Evolutionary conservation across 2,329 filamentous ascomycete genomes (phyloP).

Genomic region (Colletotrichum salicis): DNA sequence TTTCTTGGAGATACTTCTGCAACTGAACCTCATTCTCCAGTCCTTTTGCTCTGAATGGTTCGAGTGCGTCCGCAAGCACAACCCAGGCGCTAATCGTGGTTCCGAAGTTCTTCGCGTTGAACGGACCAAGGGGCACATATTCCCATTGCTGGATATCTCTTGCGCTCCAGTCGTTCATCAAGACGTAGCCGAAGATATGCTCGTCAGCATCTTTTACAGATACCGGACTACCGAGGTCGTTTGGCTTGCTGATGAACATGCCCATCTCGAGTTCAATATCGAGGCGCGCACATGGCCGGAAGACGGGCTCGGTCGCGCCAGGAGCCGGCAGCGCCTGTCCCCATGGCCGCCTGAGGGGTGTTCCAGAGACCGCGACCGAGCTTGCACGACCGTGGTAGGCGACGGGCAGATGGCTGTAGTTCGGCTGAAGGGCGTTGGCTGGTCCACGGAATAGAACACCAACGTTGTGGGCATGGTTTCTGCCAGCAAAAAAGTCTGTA

Average conservation of each 20-base stretch:
- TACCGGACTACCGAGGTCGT: slow-evolving; percentile 73
- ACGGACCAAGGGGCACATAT: slow-evolving; percentile 70
- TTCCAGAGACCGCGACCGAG: slow-evolving; percentile 76
- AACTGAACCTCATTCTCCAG: slow-evolving; percentile 47
- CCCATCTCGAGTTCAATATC: slow-evolving; percentile 85
- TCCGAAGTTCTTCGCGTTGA: slow-evolving; percentile 70
- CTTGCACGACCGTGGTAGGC: slow-evolving; percentile 80
- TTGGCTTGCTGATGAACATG: slow-evolving; percentile 76
- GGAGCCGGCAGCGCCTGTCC: slow-evolving; percentile 60
- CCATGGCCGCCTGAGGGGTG: slow-evolving; percentile 71
- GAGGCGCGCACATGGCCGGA: slow-evolving; percentile 68
- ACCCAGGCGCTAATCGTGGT: slow-evolving; percentile 72
- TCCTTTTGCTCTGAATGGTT: slow-evolving; percentile 38
- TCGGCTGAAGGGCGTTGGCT: slow-evolving; percentile 76
- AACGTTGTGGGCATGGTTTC: slow-evolving; percentile 74
- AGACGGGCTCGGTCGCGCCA: slow-evolving; percentile 65
- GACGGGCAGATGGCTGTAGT: slow-evolving; percentile 79
- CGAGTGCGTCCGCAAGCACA: slow-evolving; percentile 67
- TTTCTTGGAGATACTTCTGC: slow-evolving; percentile 65
- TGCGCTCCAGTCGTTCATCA: slow-evolving; percentile 74
- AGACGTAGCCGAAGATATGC: slow-evolving; percentile 75
- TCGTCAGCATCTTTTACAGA: slow-evolving; percentile 73
- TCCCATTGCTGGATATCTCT: slow-evolving; percentile 71
- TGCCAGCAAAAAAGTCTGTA: slow-evolving; percentile 81
- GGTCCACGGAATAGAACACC: slow-evolving; percentile 75